phyloP scores from a whole-genome alignment of 495 filamentous ascomycete genomes.

The Echria macrotheca region DNA sequence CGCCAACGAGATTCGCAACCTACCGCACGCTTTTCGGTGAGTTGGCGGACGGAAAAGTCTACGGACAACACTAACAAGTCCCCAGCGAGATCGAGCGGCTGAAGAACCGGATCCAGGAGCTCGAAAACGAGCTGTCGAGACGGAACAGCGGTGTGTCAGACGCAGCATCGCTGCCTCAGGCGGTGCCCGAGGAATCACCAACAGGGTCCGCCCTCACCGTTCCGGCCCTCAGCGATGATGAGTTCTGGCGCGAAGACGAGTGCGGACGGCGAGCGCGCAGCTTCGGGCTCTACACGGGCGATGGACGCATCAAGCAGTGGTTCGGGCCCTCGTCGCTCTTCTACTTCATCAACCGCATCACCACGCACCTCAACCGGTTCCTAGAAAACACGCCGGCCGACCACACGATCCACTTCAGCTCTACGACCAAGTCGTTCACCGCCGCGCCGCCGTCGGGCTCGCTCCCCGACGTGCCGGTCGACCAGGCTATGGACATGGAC shows the following conservation, averaged over 20 bases:
- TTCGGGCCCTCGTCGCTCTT: constrained; percentile 37
- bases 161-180: too few species aligned
- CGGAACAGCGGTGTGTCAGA: too few species aligned
- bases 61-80: too few species aligned
- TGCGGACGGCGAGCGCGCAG: constrained; percentile 14
- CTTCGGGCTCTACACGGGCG: constrained; percentile 26
- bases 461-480: neutral
- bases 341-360: constrained; percentile 36
- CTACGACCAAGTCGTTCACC: neutral
- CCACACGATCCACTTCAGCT: constrained; percentile 10
- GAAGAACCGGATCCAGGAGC: constrained; percentile 30
- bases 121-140: constrained; percentile 31
- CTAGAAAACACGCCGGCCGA: constrained; percentile 26
- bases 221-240: neutral
- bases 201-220: neutral
- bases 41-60: too few species aligned
- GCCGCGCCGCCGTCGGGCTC: neutral
- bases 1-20: constrained; percentile 28
- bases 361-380: constrained; percentile 26
- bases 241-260: constrained; percentile 5
- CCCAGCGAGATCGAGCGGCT: constrained; percentile 42
- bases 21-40: constrained; percentile 31
- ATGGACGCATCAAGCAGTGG: constrained; percentile 27
- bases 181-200: neutral
- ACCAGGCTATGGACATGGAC: neutral